Percentiles rank a stretch among this genome's conserved stretches.
phyloP scores from a whole-genome alignment of 1,284 basidiomycete genomes.

The Cutaneotrichosporon dermatis region DNA sequence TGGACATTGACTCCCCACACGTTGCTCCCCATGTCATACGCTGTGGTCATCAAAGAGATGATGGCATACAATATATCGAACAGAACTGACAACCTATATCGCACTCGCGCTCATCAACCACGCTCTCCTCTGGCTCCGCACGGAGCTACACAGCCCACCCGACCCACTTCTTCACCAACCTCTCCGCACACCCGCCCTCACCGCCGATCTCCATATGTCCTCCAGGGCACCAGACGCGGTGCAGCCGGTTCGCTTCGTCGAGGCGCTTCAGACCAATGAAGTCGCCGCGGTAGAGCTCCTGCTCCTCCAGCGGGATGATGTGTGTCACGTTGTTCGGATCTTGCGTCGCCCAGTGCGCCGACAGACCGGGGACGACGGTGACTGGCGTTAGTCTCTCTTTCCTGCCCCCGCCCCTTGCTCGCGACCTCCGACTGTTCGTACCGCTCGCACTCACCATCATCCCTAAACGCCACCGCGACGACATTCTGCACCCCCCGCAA shows the following conservation, averaged over 20 bases:
- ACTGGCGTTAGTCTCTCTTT: background rate
- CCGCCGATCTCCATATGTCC: conserved; percentile 78
- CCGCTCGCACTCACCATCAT: conserved; percentile 36
- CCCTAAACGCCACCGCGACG: conserved; percentile 49
- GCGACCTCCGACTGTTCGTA: background rate
- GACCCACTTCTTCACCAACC: conserved; percentile 44
- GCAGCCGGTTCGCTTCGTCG: conserved; percentile 65
- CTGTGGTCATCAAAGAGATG: too few relatives aligned
- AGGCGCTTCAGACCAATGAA: conserved; percentile 79
- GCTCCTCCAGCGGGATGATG: conserved; percentile 67
- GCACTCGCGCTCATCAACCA: too few relatives aligned
- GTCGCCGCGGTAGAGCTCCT: conserved; percentile 75
- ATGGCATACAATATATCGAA: too few relatives aligned
- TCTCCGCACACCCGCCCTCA: conserved; percentile 53
- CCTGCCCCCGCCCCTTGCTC: too few relatives aligned
- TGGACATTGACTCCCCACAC: too few relatives aligned
- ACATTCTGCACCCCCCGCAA: conserved; percentile 43
- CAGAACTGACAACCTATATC: too few relatives aligned
- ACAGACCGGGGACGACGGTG: conserved; percentile 39
- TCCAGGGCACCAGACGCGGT: conserved; percentile 66
- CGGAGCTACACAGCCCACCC: conserved; percentile 20
- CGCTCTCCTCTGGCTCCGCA: too few relatives aligned
- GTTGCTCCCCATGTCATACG: too few relatives aligned
- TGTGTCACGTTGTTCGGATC: conserved; percentile 42
- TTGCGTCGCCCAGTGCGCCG: conserved; percentile 44